Base-by-base conservation (phyloP, 2,329 filamentous ascomycete species). In the Fulvia fulva region DNA sequence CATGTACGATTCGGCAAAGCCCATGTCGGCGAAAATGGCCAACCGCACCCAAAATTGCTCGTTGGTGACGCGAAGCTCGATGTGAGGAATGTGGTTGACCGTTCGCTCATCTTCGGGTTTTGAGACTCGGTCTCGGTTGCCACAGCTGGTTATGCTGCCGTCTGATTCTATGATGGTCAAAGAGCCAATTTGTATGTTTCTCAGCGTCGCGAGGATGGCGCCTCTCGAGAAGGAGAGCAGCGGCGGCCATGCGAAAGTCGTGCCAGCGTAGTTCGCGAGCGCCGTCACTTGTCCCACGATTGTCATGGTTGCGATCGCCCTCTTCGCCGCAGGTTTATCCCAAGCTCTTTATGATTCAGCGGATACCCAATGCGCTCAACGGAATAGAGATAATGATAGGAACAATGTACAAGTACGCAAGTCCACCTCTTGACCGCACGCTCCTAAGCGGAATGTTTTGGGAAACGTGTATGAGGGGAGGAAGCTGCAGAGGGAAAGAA, bases 1-100 rank as follows among this genome's bases (percentile, higher is more conserved):
- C 86, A 90, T 90, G 68, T 88, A 90, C 26, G 85, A 83, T 70
- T 88, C 85, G 12, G 87, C 83, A 63, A 90, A 89, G 2, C 87
- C 87, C 86, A 90, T 89, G 71, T 90, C 87, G 37, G 83, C 85
- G 68, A 89, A 88, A 26, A 90, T 73, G 47, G 87, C 79, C 53
- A 89, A 73, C 43, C 87, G 81, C 67, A 88, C 80, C 87, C 87
- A 90, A 69, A 90, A 89, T 28, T 84, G 78, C 62, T 89, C 86
- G 65, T 83, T 82, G 68, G 83, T 81, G 8, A 90, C 80, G 12
- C 80, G 77, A 32, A 90, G 73, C 64, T 85, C 81, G 3, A 84
- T 79, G 34, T 76, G 75, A 23, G 77, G 78, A 28, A 66, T 66
- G n/a, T 67, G 64, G 61, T 73, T 68, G 45, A 73, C 69, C 1